A percentile compares a stretch with the other conserved stretches of the same genome.
Evolutionary conservation across 495 filamentous ascomycete genomes (phyloP).

Genomic region (Xylaria flabelliformis): DNA sequence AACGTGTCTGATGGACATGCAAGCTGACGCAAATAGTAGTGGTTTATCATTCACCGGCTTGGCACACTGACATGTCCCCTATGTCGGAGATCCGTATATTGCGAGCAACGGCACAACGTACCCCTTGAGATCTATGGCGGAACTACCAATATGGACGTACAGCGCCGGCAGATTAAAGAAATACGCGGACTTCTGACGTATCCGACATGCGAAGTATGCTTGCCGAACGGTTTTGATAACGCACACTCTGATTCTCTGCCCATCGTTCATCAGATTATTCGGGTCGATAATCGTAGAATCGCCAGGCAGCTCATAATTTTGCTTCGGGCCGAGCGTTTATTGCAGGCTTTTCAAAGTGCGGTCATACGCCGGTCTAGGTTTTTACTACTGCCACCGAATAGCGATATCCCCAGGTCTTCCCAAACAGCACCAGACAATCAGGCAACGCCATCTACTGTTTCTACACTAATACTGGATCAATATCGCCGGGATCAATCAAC

Average conservation of each 20-base stretch:
- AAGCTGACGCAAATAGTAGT: background rate
- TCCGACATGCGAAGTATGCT: background rate
- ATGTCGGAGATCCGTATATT: background rate
- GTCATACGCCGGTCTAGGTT: too few species aligned
- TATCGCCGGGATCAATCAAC: background rate
- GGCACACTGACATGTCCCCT: background rate
- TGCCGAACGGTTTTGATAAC: background rate
- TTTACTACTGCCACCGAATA: background rate
- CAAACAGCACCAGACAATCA: background rate
- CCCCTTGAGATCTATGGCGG: background rate
- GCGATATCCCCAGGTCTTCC: background rate
- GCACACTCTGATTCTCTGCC: background rate
- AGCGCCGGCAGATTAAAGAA: background rate
- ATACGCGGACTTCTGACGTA: background rate
- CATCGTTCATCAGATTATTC: background rate
- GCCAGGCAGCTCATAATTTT: rapidly evolving
- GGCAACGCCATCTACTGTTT: background rate
- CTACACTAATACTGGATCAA: background rate
- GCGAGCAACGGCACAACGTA: background rate
- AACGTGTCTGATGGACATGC: background rate
- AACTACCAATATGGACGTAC: background rate
- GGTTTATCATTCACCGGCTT: background rate
- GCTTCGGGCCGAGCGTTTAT: background rate
- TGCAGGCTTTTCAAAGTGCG: too few species aligned
- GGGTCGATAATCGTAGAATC: too few species aligned